These are phyloP conservation scores for Alternaria brassicae DNA, from an alignment of 2,329 filamentous ascomycete species.

Conservation along the genomic window DNA sequence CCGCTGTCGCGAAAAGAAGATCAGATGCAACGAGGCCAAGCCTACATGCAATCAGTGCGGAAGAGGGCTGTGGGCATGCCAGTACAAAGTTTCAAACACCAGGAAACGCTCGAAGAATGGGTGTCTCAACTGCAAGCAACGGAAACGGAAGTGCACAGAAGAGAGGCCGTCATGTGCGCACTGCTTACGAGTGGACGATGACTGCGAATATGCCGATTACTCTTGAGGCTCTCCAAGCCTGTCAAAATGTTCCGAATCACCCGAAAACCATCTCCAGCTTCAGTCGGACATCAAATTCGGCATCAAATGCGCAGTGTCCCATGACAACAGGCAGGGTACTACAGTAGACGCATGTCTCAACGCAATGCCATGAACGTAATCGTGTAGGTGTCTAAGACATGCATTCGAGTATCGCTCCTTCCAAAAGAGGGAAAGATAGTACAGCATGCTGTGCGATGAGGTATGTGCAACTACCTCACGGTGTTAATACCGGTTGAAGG, in stretches of 20 bases:
- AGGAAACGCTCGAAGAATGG: conserved; percentile 42
- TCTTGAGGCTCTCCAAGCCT: conserved; percentile 14
- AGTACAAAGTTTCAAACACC: conserved; percentile 27
- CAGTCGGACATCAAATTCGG: neutral
- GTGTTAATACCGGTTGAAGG: neutral
- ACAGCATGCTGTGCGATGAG: conserved; percentile 2
- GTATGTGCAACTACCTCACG: neutral
- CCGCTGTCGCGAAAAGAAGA: conserved; percentile 36
- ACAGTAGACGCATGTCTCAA: neutral
- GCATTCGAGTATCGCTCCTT: neutral
- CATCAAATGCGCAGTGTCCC: neutral
- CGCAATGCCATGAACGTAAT: neutral
- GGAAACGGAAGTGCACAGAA: conserved; percentile 44
- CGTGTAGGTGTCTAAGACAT: neutral
- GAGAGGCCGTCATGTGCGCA: conserved; percentile 40
- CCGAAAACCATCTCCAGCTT: neutral
- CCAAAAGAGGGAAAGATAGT: neutral
- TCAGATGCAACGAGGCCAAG: conserved; percentile 42
- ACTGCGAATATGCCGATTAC: conserved; percentile 36
- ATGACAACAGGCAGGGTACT: neutral
- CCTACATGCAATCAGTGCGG: conserved; percentile 43
- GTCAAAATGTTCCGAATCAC: neutral
- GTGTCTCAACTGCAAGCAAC: conserved; percentile 38
- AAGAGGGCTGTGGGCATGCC: conserved; percentile 39
- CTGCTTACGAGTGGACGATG: conserved; percentile 38